Base-by-base conservation (phyloP, 2,329 filamentous ascomycete species). In the Penicillium sp. region DNA sequence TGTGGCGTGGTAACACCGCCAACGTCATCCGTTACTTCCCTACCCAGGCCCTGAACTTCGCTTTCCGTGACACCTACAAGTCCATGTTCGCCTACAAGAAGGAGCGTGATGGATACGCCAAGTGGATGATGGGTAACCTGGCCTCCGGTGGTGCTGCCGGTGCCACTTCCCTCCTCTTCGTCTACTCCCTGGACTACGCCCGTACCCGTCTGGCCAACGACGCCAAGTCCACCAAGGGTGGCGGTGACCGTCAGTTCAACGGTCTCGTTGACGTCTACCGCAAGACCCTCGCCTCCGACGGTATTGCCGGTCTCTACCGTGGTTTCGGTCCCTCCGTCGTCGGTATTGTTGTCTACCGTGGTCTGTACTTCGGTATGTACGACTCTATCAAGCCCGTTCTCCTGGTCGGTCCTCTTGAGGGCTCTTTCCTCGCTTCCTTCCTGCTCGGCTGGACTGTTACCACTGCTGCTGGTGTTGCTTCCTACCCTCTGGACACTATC, bases 21-120 rank as follows among this genome's bases (percentile, higher is more conserved):
- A 99, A 99, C 89, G 94, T 99, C 82, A 96, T 99, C 87, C 94
- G 94, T 90, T 99, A 99, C 87, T 99, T 99, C 91, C 94, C 94
- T 72, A 99, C 94, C 80, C 94, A 99, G 88, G 94, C 94, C 75
- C 86, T 99, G 80, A 99, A 99, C 92, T 99, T 99, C 78, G 94
- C 94, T 79, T 99, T 99, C 94, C 94, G 94, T 82, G 94, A 99
- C 83, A 97, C 95, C 88, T 99, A 97, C 92, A 99, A 99, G 92
- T 86, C 89, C 77, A 95, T 99, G 92, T 99, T 99, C 89, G 90
- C 91, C 78, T 99, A 91, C 92, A 99, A 97, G 92, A 97, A 97
- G 90, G 94, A 99, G 65, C 89, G 88, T 83, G 94, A 99, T 80
- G 94, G 94, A 76, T 99, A 99, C 82, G 85, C 82, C 78, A 92